Conservation (phyloP, 2,329 filamentous ascomycete genomes). For the Pseudogymnoascus sp. region DNA sequence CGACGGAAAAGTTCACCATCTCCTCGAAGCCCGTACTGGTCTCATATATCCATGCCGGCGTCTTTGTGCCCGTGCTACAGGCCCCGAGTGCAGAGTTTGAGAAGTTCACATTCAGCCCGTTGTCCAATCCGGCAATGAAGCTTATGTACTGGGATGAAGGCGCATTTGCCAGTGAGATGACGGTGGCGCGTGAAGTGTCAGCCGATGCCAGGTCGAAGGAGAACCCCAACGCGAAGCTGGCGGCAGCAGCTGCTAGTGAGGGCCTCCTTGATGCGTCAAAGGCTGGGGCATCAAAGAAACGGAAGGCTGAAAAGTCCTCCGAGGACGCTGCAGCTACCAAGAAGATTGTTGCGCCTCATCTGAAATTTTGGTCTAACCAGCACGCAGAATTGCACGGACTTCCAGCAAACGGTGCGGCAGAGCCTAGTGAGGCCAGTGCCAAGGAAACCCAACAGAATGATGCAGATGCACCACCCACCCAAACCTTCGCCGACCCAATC, state of each 20-base stretch:
- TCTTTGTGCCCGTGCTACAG: conserved; percentile 69
- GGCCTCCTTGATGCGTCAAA: conserved; percentile 31
- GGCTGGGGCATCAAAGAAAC: conserved; percentile 40
- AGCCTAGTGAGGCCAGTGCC: conserved; percentile 20
- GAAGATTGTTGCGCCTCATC: conserved; percentile 53
- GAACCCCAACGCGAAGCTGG: conserved; percentile 31
- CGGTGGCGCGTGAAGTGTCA: conserved; percentile 45
- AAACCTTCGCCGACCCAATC: conserved; percentile 54
- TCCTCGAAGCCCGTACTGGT: conserved; percentile 64
- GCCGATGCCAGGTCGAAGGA: conserved; percentile 22
- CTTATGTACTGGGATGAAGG: conserved; percentile 72
- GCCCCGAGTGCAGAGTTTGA: conserved; percentile 47
- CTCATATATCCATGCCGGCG: conserved; percentile 74
- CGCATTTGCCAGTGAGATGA: conserved; percentile 60
- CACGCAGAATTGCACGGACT: conserved; percentile 59
- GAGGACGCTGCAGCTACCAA: conserved; percentile 31
- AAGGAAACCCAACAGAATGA: conserved; percentile 19
- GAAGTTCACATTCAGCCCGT: conserved; percentile 60
- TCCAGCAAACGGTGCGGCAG: conserved; percentile 33
- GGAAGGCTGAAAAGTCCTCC: conserved; percentile 49
- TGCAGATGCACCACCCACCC: conserved; percentile 33
- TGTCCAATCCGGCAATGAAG: conserved; percentile 59
- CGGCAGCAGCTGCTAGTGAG: conserved; percentile 32
- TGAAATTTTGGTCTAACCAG: conserved; percentile 66
- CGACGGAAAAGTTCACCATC: conserved; percentile 69